Conservation (phyloP, 129 eudicot genomes). For the Centella asiatica region DNA sequence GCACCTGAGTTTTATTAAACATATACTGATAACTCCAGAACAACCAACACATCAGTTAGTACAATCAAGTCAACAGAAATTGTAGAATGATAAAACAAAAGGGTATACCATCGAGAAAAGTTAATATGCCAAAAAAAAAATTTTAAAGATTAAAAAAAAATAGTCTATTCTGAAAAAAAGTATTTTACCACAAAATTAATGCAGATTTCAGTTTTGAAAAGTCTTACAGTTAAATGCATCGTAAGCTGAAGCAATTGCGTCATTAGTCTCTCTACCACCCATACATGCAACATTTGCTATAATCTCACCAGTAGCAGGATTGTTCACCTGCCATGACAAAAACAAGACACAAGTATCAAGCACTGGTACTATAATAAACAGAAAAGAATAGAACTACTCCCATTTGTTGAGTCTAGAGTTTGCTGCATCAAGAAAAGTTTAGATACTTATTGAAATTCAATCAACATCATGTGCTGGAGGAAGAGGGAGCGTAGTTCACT, state of each 20-base stretch:
- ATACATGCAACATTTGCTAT: constrained; percentile 74
- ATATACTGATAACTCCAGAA: too few relatives aligned
- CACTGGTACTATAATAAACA: not conserved
- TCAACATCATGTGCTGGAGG: not conserved
- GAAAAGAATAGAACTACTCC: not conserved
- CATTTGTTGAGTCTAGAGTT: not conserved
- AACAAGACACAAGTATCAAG: constrained; percentile 4
- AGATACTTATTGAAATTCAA: not conserved
- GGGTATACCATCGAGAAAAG: not conserved
- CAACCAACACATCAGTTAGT: too few relatives aligned
- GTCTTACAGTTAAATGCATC: constrained; percentile 49
- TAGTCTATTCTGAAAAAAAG: too few relatives aligned
- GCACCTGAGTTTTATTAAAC: too few relatives aligned
- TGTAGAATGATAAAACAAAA: too few relatives aligned
- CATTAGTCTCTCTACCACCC: constrained; percentile 79
- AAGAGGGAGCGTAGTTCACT: not conserved
- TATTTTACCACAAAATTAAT: not conserved
- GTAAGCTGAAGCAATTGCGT: constrained; percentile 76
- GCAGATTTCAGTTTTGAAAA: constrained; percentile 3
- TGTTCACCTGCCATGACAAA: constrained; percentile 56
- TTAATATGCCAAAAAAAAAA: not conserved
- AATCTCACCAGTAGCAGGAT: constrained; percentile 82
- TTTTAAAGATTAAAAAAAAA: too few relatives aligned
- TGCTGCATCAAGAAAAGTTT: not conserved
- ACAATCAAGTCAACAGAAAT: not conserved